Base-by-base conservation (phyloP, 176 grass and related monocot species). In the Phoenix dactylifera region DNA sequence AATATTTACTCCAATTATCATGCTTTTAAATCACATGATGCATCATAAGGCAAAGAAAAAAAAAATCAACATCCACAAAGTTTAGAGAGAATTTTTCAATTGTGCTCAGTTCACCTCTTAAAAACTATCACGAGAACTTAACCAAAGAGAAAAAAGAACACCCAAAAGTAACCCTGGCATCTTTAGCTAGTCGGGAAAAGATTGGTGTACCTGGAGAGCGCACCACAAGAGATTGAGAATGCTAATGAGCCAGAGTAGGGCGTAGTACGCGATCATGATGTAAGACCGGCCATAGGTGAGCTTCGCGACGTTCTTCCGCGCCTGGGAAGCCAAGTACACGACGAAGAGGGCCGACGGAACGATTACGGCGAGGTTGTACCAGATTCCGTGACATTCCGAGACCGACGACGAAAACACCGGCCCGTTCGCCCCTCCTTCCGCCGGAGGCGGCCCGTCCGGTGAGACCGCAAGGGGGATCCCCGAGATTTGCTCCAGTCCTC, bases 151-250 rank as follows among this genome's bases (percentile, higher is more conserved):
- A 44, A 12, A 44, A 14, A 14, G 35, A 44, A 44, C 9, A 44
- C 35, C 35, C 9, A 44, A 44, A 44, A 3, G 7, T 2, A 39
- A 44, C 35, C 9, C 35, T 44, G 10, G 35, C 35, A 35, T 1
- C 10, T 44, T 12, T 44, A 44, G 35, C 1, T 12, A 44, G 35
- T 44, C 10, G 35, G 35, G 35, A 12, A 44, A 44, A 44, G 9
- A 44, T 44, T 12, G 35, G 35, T 44, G 44, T 7, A 98, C 94
- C 94, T 93, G 88, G 12, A 98, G 59, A 52, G 92, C 70, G 82
- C 88, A 92, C 88, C 88, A 98, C 50, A 98, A 59, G 60, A 98
- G 94, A 74, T 98, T 98, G 63, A 98, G 72, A 14, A 92, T 17
- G 54, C 81, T 76, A 50, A 98, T 79, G 49, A 62, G 69, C 94